Conservation (phyloP, 371 early-diverging fungal species). For the Rhizopus microsporus region DNA sequence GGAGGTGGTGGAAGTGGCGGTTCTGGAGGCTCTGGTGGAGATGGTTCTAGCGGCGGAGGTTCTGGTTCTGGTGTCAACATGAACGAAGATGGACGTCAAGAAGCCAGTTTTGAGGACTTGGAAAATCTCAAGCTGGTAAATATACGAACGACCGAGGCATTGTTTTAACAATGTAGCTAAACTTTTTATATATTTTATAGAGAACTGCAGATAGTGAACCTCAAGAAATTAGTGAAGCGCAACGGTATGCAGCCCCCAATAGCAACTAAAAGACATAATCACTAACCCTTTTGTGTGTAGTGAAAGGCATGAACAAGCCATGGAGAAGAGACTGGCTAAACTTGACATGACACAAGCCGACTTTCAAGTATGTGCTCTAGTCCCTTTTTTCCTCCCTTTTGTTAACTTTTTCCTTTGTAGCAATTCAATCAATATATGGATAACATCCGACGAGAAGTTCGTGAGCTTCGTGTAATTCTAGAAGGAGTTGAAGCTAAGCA, state of each 20-base stretch:
- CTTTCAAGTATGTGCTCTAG: conserved; percentile 41
- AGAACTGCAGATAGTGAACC: conserved; percentile 51
- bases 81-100: conserved; percentile 61
- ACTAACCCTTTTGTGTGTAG: conserved; percentile 22
- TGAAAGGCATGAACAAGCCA: conserved; percentile 69
- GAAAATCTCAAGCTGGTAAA: conserved; percentile 62
- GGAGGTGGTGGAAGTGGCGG: conserved; percentile 32
- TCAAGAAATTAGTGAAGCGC: conserved; percentile 55
- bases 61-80: conserved; percentile 48
- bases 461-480: conserved; percentile 76
- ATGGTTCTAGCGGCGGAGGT: conserved; percentile 37
- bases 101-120: conserved; percentile 69
- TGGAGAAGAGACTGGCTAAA: conserved; percentile 63
- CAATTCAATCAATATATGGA: conserved; percentile 60
- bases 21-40: conserved; percentile 29
- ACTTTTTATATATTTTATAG: conserved; percentile 20
- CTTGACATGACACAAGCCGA: conserved; percentile 76
- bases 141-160: background rate
- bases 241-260: conserved; percentile 40
- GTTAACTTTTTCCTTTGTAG: conserved; percentile 13
- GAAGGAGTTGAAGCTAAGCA: conserved; percentile 80
- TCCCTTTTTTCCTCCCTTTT: background rate
- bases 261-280: background rate
- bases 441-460: conserved; percentile 70
- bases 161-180: background rate